phyloP scores from a whole-genome alignment of 345 rosid genomes.

The Gossypium rotundifolium region DNA sequence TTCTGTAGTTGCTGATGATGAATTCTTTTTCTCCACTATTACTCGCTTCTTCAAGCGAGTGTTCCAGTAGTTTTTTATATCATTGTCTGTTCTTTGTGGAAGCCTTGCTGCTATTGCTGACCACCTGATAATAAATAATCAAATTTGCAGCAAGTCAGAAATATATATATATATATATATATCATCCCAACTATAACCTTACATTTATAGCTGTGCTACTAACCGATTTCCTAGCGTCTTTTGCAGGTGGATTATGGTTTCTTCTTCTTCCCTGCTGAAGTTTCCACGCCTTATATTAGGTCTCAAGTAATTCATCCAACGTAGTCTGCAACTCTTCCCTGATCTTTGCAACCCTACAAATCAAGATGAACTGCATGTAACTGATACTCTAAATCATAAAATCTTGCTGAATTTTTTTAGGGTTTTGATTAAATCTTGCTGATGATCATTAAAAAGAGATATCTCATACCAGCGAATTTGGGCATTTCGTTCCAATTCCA shows the following conservation, averaged over 20 bases:
- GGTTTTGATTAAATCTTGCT: neutral
- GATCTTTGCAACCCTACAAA: conserved; percentile 40
- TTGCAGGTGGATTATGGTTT: conserved; percentile 25
- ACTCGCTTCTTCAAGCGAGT: neutral
- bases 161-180: too few relatives aligned
- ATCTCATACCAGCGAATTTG: conserved; percentile 23
- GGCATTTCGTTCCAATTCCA: conserved; percentile 40
- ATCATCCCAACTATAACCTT: neutral
- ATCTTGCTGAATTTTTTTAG: neutral
- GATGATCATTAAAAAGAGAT: too few relatives aligned
- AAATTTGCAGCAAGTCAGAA: neutral
- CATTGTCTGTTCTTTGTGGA: neutral
- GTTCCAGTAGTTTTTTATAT: neutral
- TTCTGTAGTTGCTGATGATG: neutral
- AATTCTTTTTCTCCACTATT: neutral
- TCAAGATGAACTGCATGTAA: neutral
- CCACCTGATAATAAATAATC: neutral
- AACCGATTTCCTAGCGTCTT: conserved; percentile 29
- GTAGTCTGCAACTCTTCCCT: conserved; percentile 76
- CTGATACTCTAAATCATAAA: neutral
- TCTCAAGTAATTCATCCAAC: conserved; percentile 61
- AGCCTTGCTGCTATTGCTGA: neutral
- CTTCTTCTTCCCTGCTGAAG: conserved; percentile 46
- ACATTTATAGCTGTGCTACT: neutral
- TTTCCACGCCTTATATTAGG: conserved; percentile 51